Base-by-base conservation (phyloP, 495 filamentous ascomycete species). In the Xylaria castorea region DNA sequence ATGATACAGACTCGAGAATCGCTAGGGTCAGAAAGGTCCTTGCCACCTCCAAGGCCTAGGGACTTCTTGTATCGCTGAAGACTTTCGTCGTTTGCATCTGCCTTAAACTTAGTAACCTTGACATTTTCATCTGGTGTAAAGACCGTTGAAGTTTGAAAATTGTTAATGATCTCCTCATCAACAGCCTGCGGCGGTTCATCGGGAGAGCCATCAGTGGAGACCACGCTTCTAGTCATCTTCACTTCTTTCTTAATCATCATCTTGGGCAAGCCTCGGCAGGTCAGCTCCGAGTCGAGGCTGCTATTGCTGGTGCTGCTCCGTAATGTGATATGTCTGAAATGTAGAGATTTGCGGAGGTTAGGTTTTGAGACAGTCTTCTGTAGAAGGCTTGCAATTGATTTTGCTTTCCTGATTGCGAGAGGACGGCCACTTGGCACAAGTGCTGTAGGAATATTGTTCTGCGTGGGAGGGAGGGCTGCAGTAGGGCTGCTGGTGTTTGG, bases 1-100 rank as follows among this genome's bases (percentile, higher is more conserved):
- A 99, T 98, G 82, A 98, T 94, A 83, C 90, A 94, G 76, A 90
- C 91, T 71, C 93, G 89, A 22, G 91, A 89, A 77, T 97, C 94
- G 76, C 85, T 92, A 76, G 93, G 90, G 81, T 96, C 87, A 42
- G 91, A 90, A 5, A 91, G 82, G 48, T 86, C 84, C 60, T 85
- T 85, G 68, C 84, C 78, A 61, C 85, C 86, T 75, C 93, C 91
- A 61, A 98, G 88, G 73, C 97, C 96, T 44, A 99, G 90, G 3
- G 96, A 98, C 76, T 93, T 90, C 86, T 99, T 99, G 93, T 96
- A 99, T 74, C 95, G 92, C 81, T 95, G 91, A 78, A 99, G 90
- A 72, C 95, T 94, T 81, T 98, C 95, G 82, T 99, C 96, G 75
- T 92, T 80, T 68, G 85, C 86, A 81, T 91, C 89, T 91, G 75